phyloP scores from a whole-genome alignment of 371 early-diverging fungal genomes.

The Capniomyces stellatus region DNA sequence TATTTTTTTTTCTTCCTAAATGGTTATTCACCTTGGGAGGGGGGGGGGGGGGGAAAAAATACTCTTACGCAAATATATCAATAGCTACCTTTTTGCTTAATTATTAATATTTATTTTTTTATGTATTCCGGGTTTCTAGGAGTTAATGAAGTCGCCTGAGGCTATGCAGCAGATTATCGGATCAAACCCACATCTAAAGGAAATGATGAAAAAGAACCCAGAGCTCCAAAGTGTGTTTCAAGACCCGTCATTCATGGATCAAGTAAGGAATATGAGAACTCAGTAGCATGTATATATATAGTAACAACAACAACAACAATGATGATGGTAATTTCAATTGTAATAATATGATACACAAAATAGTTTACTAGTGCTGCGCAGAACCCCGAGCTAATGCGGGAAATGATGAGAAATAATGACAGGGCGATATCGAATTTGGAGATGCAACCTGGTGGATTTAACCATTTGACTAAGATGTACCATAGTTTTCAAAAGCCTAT shows the following conservation, averaged over 20 bases:
- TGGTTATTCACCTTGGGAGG: too few relatives aligned
- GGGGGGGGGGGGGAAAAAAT: too few relatives aligned
- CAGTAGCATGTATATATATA: not conserved
- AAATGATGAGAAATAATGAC: conserved; percentile 68
- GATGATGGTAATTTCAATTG: too few relatives aligned
- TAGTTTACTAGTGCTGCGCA: conserved; percentile 16
- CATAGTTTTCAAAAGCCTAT: conserved; percentile 53
- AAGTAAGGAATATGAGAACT: conserved; percentile 22
- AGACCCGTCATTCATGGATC: conserved; percentile 56
- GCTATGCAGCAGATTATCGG: conserved; percentile 1
- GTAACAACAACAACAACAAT: too few relatives aligned
- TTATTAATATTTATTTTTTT: conserved; percentile 2
- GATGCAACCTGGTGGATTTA: conserved; percentile 66
- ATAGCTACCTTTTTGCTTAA: not conserved
- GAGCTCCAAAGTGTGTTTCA: conserved; percentile 57
- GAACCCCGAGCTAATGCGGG: conserved; percentile 64
- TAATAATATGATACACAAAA: too few relatives aligned
- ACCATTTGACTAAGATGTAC: conserved; percentile 63
- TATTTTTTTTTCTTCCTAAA: too few relatives aligned
- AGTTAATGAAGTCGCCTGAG: conserved; percentile 10
- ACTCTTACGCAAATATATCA: too few relatives aligned
- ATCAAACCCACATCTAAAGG: conserved; percentile 44
- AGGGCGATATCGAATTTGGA: conserved; percentile 73
- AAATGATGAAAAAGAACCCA: conserved; percentile 56
- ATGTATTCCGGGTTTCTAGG: conserved; percentile 9